phyloP scores from a whole-genome alignment of 2,329 filamentous ascomycete genomes.

The Thielaviopsis cerberus region DNA sequence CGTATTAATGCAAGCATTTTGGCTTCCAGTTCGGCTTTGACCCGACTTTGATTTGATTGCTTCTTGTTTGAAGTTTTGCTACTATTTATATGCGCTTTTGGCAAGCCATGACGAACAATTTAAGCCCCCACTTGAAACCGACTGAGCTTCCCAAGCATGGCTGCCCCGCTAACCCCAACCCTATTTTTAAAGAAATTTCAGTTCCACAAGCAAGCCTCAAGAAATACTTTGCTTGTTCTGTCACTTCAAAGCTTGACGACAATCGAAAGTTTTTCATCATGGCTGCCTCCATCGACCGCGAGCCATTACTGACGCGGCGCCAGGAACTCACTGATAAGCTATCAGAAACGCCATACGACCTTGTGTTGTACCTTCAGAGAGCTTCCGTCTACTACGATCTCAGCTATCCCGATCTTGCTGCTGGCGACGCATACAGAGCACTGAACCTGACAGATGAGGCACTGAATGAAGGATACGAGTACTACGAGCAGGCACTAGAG shows the following conservation, averaged over 20 bases:
- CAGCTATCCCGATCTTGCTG: conserved; percentile 76
- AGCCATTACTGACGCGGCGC: conserved; percentile 34
- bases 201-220: neutral
- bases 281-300: conserved; percentile 17
- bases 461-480: conserved; percentile 61
- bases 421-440: conserved; percentile 76
- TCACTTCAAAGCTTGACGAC: conserved; percentile 17
- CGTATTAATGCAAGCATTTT: neutral
- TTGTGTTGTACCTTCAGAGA: conserved; percentile 48
- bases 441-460: conserved; percentile 74
- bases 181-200: neutral
- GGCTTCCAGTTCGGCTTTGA: neutral
- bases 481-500: conserved; percentile 48
- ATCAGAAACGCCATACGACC: conserved; percentile 35
- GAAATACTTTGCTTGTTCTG: neutral
- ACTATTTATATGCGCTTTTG: neutral
- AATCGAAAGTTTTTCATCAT: conserved; percentile 16
- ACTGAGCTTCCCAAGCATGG: neutral
- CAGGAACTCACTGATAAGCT: conserved; percentile 38
- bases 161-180: neutral
- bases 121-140: no score
- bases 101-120: neutral
- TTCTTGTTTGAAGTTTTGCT: neutral
- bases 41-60: neutral
- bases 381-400: conserved; percentile 53